Evolutionary conservation across 139 green algal species (phyloP), one percentile per base, ranked within the genome.

Genomic region (Haematococcus sp.): DNA sequence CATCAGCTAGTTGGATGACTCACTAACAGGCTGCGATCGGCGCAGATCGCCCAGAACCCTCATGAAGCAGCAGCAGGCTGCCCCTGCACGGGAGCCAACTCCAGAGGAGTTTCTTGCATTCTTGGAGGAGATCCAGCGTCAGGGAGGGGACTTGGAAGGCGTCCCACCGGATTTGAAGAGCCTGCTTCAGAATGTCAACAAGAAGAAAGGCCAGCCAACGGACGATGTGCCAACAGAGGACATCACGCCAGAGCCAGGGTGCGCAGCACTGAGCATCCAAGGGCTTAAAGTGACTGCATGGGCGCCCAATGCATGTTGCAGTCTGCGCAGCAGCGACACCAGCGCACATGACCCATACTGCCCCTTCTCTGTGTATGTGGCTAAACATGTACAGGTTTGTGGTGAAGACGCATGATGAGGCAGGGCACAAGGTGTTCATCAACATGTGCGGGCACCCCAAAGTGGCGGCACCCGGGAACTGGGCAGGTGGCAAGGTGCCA

Each of bases 321-420:
- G n/a, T n/a, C n/a, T n/a, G n/a, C n/a, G n/a, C n/a, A n/a, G n/a
- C n/a, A n/a, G n/a, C n/a, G n/a, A n/a, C n/a, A n/a, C n/a, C n/a
- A n/a, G n/a, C n/a, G n/a, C n/a, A n/a, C n/a, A n/a, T n/a, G n/a
- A n/a, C n/a, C n/a, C n/a, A n/a, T n/a, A n/a, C n/a, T n/a, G n/a
- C n/a, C n/a, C n/a, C n/a, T n/a, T n/a, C n/a, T n/a, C n/a, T n/a
- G n/a, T n/a, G n/a, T n/a, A n/a, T n/a, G n/a, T n/a, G n/a, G n/a
- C n/a, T n/a, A n/a, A n/a, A n/a, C n/a, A n/a, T n/a, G n/a, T 69
- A 59, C 81, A 92, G 88, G 25, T 93, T 91, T 78, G 88, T 93
- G 23, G 75, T 93, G 11, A 93, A 93, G 71, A 93, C 86, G 0
- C 66, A 69, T n/a, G 84, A 90, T 40, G 20, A 70, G 16, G 55